Evolutionary conservation across 768 basidiomycete genomes (phyloP).

Genomic region (Suillus placidus): DNA sequence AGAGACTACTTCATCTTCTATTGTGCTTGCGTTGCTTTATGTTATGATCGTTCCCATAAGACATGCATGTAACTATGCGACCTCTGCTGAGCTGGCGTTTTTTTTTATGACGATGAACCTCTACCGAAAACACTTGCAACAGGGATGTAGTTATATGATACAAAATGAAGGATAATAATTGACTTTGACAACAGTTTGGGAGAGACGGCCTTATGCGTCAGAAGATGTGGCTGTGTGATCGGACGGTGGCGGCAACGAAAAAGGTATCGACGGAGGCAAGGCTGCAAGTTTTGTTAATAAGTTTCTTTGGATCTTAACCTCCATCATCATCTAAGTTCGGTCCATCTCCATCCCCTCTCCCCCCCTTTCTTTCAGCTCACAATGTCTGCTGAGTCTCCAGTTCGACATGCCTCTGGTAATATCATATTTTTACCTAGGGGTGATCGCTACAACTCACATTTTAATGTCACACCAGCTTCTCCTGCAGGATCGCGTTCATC

Average conservation of each 20-base stretch:
- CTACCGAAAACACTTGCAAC: conserved; percentile 6
- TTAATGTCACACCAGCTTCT: conserved; percentile 42
- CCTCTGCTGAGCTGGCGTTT: conserved; percentile 19
- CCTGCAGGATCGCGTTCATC: conserved; percentile 74
- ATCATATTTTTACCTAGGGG: conserved; percentile 21
- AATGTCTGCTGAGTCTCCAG: conserved; percentile 70
- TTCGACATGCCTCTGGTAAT: conserved; percentile 58
- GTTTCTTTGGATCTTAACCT: conserved; percentile 8
- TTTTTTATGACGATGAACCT: conserved; percentile 14
- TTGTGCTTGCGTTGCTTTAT: conserved; percentile 33
- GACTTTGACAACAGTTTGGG: background rate
- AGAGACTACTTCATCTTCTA: conserved; percentile 15
- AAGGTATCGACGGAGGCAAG: conserved; percentile 20
- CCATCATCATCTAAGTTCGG: conserved; percentile 10
- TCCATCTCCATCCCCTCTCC: conserved; percentile 17
- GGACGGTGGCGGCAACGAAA: conserved; percentile 29
- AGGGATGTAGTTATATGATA: conserved; percentile 17
- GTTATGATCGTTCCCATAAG: conserved; percentile 47
- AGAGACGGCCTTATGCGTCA: conserved; percentile 1
- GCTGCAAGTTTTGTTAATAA: conserved; percentile 11
- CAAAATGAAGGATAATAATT: conserved; percentile 5
- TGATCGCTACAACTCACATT: background rate
- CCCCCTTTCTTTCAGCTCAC: conserved; percentile 19
- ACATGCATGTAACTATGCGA: conserved; percentile 45
- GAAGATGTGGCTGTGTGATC: conserved; percentile 30